Percentiles rank a stretch among this genome's conserved stretches.
phyloP scores from a whole-genome alignment of 176 grass and related monocot species.

The Bromus sterilis region DNA sequence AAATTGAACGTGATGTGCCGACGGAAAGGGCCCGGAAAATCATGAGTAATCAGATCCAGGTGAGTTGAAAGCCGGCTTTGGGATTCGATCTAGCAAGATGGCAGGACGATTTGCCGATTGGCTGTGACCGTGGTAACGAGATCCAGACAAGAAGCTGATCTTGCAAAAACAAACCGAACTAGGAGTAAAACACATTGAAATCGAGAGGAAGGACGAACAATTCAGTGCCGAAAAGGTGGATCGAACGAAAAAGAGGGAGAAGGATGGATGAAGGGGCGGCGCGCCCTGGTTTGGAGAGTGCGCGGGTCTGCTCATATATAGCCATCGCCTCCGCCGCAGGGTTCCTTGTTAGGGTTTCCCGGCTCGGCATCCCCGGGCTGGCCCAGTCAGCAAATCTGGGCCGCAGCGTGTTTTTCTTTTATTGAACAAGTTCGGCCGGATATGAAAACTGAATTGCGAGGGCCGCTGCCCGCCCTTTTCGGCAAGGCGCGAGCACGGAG shows the following conservation, averaged over 20 bases:
- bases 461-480: no score
- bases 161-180: not conserved
- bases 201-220: not conserved
- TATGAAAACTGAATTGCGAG: not conserved
- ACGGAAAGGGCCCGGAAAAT: slow-evolving; percentile 63
- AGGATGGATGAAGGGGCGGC: not conserved
- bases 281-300: fast-evolving
- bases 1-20: not conserved
- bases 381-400: not conserved
- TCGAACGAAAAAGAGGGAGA: no score
- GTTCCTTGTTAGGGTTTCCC: not conserved
- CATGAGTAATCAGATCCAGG: slow-evolving; percentile 57
- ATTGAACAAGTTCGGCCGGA: not conserved
- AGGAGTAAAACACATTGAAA: not conserved
- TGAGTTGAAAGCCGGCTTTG: slow-evolving; percentile 47
- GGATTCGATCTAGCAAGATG: slow-evolving; percentile 48
- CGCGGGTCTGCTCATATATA: not conserved
- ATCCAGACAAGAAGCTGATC: slow-evolving; percentile 72
- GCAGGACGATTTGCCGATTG: slow-evolving; percentile 33
- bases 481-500: no score
- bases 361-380: not conserved
- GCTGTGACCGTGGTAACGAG: slow-evolving; percentile 11
- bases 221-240: not conserved
- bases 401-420: no score
- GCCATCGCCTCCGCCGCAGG: not conserved